Evolutionary conservation across 2,329 filamentous ascomycete genomes (phyloP), one percentile per base, ranked within the genome.

Genomic region (Sclerotinia glacialis): DNA sequence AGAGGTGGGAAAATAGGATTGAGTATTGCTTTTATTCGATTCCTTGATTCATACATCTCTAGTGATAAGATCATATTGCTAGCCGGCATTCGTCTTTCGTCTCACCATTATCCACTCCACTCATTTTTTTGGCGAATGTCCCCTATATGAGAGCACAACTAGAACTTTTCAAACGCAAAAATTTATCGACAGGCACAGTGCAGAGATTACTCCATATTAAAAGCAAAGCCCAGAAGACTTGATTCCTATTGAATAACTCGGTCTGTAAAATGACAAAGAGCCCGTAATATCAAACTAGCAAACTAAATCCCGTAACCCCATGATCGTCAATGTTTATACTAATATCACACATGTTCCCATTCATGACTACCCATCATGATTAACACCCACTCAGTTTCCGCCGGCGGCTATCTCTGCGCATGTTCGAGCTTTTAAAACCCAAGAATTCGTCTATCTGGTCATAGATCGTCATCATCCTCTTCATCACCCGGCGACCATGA

Each of bases 361-460:
- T n/a, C 14, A 21, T 52, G 0, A 4, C 2, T 4, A 7, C 26
- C 7, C 14, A 21, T 18, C n/a, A 12, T 26, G 46, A 26, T 49
- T 1, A 23, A 49, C 2, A 12, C 46, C 1, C 21, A 46, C 7
- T 37, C 44, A n/a, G 7, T 8, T 9, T 8, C 1, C 11, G 5
- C 5, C 23, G 47, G 7, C 49, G 18, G 16, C 0, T 9, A 18
- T 28, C 18, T 3, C 14, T 52, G 16, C 4, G 12, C 26, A 1
- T 12, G 0, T 21, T 9, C 26, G 6, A 0, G 0, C 4, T 0
- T 6, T 18, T 14, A 21, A 18, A 52, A 11, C 1, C 31, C 26
- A 21, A 40, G 37, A 3, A 40, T 40, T 40, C 5, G 37, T 40
- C 37, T 16, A 40, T 40, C 16, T 40, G 14, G 37, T 40, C 12